Evolutionary conservation across 75 land plant species (phyloP), one percentile per base, ranked within the genome.

Genomic region (Chamaecyparis obtusa): DNA sequence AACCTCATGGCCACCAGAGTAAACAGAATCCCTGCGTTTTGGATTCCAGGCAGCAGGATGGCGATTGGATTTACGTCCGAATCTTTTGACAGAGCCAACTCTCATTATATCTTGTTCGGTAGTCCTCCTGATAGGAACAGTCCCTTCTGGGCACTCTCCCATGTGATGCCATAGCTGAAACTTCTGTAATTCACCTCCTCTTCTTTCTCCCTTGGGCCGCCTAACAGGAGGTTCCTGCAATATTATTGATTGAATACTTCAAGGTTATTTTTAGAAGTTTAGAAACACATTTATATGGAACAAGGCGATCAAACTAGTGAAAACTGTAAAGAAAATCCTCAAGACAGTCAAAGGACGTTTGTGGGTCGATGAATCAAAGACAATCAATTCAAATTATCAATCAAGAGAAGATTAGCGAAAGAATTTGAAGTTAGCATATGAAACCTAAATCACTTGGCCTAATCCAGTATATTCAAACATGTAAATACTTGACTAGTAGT

Each of bases 131-230:
- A 97, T 92, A 32, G 99, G 97, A 51, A 97, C 86, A 8, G 97
- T 96, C 64, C 99, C 99, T 85, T 89, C 88, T 3, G 99, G 99
- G 90, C 99, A 97, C 85, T 92, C 93, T 8, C 96, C 95, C 14
- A 86, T 76, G 24, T 36, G 67, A 74, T 91, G 79, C 98, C 98
- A 96, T 64, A 86, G 74, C 89, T 96, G 97, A 27, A 92, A 79
- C 82, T 69, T 91, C 44, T 90, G 90, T 2, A 39, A 43, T 9
- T 24, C 71, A 51, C 44, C 7, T 27, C 75, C 89, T 51, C 77
- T 54, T 71, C 88, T 84, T 13, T 86, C 51, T 24, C 93, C 94
- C 46, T 89, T 91, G 36, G 96, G 96, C 85, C 85, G 55, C 75
- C 88, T 88, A 80, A 88, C 92, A 37, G 96, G 96, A 39, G 91